Conservation (phyloP, 2,329 filamentous ascomycete species). For the Phyllachora maydis region DNA sequence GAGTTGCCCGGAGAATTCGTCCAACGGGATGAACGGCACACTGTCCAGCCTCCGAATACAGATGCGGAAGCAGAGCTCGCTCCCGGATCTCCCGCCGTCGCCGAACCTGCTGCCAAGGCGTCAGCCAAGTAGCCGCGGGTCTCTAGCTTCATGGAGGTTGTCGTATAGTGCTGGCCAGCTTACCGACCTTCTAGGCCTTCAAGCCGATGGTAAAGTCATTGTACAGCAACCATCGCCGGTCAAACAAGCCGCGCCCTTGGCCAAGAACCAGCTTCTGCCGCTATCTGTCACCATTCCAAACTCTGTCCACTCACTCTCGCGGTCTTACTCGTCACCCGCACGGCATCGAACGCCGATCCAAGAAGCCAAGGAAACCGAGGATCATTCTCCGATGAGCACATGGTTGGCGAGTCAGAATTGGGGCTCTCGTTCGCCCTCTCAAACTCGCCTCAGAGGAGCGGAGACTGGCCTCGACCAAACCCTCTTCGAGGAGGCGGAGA, state of each 20-base stretch:
- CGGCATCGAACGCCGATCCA: slow-evolving; percentile 3
- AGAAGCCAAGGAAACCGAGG: slow-evolving; percentile 1
- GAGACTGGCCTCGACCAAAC: slow-evolving; percentile 6
- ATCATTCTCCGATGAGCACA: slow-evolving; percentile 6
- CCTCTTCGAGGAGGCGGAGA: slow-evolving; percentile 8
- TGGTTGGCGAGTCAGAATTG: slow-evolving; percentile 8
- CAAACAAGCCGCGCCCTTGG: slow-evolving; percentile 1
- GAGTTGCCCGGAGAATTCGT: slow-evolving; percentile 3
- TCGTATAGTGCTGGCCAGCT: slow-evolving; percentile 5
- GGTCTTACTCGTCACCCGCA: slow-evolving; percentile 4
- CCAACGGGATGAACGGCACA: background rate
- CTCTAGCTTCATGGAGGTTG: slow-evolving; percentile 5
- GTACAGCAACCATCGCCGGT: slow-evolving; percentile 1
- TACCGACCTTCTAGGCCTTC: slow-evolving; percentile 3
- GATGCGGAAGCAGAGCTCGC: slow-evolving; percentile 4
- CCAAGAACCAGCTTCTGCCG: background rate
- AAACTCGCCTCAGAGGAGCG: slow-evolving; percentile 2
- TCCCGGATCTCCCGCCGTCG: slow-evolving; percentile 4
- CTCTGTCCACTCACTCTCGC: slow-evolving; percentile 2
- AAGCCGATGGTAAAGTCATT: background rate
- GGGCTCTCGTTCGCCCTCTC: slow-evolving; percentile 3
- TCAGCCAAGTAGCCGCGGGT: slow-evolving; percentile 3
- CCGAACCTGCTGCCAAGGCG: slow-evolving; percentile 3
- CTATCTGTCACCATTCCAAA: background rate
- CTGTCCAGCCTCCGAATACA: background rate